Evolutionary conservation across 164 flowering plant genomes (phyloP), one percentile per base, ranked within the genome.

Genomic region (Aristolochia californica): DNA sequence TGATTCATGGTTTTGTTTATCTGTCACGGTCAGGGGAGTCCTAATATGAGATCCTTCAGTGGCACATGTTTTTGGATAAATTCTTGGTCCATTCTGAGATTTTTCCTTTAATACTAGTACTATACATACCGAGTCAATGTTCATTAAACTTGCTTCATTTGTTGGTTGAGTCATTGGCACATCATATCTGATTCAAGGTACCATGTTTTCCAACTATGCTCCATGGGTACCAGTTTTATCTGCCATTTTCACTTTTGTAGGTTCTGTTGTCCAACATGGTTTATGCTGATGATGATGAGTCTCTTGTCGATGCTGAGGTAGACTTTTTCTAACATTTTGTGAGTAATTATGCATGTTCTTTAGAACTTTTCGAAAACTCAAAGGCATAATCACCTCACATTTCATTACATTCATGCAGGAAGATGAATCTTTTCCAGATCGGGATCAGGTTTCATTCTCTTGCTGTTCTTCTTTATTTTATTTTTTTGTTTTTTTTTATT

Each of bases 221-320:
- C 22, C 15, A 2, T 20, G 2, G 20, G 1, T 2, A 47, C 18
- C 50, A 17, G 15, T 47, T 16, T 4, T 47, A 18, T 51, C 45
- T 64, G 5, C 26, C 27, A 16, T 44, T 57, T 53, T 48, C 71
- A 38, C 22, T 60, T 43, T 45, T 79, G 68, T 68, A 94, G 99
- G 71, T 88, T 64, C 65, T 94, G 63, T 73, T 94, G 60, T 84
- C 95, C 60, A 94, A 94, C 72, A 94, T 94, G 99, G 91, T 67
- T 50, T 94, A 90, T 78, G 91, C 95, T 59, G 99, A 90, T 60
- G 99, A 94, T 72, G 99, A 94, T 66, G 99, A 94, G 67, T 80
- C 97, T 9, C 80, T 94, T 63, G 62, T 65, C 59, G 99, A 94
- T 48, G 95, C 95, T 24, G 99, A 90, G 96, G 99, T 94, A 57